Evolutionary conservation across 768 basidiomycete species (phyloP).

Genomic region (Phlebiopsis flavidoalba): DNA sequence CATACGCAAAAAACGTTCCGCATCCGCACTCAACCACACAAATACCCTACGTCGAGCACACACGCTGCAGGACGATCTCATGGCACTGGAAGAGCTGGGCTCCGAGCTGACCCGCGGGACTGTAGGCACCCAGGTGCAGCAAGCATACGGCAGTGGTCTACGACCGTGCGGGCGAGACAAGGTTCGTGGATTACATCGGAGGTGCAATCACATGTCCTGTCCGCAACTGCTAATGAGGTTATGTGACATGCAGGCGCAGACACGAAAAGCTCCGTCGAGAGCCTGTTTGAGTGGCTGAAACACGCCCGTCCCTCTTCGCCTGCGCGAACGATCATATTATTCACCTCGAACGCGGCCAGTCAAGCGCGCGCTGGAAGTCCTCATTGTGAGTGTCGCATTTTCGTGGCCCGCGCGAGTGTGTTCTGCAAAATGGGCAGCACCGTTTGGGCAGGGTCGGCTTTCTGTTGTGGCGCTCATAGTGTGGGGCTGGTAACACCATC

Average conservation of each 20-base stretch:
- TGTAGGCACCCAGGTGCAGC: conserved; percentile 54
- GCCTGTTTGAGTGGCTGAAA: conserved; percentile 74
- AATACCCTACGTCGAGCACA: conserved; percentile 51
- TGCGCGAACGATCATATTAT: conserved; percentile 73
- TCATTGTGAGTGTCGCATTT: conserved; percentile 40
- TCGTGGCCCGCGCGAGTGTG: neutral
- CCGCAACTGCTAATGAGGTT: neutral
- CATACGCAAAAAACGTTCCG: conserved; percentile 53
- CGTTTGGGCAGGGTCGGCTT: neutral
- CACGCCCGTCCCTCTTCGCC: conserved; percentile 72
- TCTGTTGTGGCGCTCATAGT: neutral
- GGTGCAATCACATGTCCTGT: conserved; percentile 7
- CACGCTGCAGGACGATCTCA: conserved; percentile 57
- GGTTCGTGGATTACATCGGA: conserved; percentile 32
- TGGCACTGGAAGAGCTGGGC: conserved; percentile 52
- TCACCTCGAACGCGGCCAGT: conserved; percentile 70
- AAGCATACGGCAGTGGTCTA: conserved; percentile 64
- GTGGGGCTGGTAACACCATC: neutral
- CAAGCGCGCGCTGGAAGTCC: conserved; percentile 63
- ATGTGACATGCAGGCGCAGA: conserved; percentile 45
- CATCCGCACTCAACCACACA: conserved; percentile 51
- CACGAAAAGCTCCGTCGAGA: conserved; percentile 53
- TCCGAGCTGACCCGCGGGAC: conserved; percentile 46
- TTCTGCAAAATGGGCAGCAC: too few species aligned
- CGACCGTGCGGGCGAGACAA: conserved; percentile 56